phyloP scores from a whole-genome alignment of 257 asterid species.

The Salvia rosmarinus region DNA sequence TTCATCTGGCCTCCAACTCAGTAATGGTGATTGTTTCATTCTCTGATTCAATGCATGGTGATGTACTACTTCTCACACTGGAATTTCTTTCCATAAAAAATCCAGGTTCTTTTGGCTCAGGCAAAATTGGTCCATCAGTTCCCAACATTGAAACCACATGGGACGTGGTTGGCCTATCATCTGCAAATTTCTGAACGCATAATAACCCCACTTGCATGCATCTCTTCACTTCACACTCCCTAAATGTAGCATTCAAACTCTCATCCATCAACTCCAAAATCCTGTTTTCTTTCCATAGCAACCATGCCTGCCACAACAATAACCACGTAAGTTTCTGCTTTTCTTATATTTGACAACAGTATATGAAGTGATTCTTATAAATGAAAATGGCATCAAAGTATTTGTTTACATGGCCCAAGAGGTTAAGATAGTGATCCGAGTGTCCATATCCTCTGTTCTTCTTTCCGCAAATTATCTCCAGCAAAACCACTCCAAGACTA shows the following conservation, averaged over 20 bases:
- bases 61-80: background rate
- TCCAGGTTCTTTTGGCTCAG: slow-evolving; percentile 53
- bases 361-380: background rate
- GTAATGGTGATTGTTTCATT: slow-evolving; percentile 32
- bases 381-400: background rate
- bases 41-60: background rate
- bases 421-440: slow-evolving; percentile 35
- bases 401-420: slow-evolving; percentile 42
- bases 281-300: slow-evolving; percentile 40
- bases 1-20: slow-evolving; percentile 37
- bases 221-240: slow-evolving; percentile 47
- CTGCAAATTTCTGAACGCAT: slow-evolving; percentile 43
- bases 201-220: slow-evolving; percentile 51
- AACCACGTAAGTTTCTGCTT: background rate
- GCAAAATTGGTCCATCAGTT: slow-evolving; percentile 35
- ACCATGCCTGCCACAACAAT: slow-evolving; percentile 44
- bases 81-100: slow-evolving; percentile 37
- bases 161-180: slow-evolving; percentile 46
- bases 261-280: slow-evolving; percentile 43
- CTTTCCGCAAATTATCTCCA: slow-evolving; percentile 48
- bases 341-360: background rate
- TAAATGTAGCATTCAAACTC: slow-evolving; percentile 18
- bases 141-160: slow-evolving; percentile 47
- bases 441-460: slow-evolving; percentile 42
- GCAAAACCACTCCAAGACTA: slow-evolving; percentile 48